Conservation (phyloP, 1,139 yeast species). For the Candida pseudocylindracea region DNA sequence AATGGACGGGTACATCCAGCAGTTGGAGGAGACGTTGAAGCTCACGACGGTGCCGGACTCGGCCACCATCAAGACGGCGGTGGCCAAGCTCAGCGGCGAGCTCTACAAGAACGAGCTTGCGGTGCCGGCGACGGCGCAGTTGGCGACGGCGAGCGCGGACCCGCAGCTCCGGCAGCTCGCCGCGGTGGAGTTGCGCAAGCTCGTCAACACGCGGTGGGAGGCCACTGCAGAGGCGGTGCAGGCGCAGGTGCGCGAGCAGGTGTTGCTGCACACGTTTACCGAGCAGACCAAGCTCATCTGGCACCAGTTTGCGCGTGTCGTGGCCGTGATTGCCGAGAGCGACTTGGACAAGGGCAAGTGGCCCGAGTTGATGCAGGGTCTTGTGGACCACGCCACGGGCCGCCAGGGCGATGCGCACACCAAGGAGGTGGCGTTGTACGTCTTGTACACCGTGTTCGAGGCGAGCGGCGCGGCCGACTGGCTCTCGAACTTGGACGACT, state of each 20-base stretch:
- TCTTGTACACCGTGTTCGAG: conserved; percentile 33
- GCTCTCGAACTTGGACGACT: conserved; percentile 54
- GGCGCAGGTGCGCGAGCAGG: conserved; percentile 38
- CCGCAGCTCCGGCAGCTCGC: conserved; percentile 62
- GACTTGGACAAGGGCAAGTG: conserved; percentile 51
- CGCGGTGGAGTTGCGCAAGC: conserved; percentile 87
- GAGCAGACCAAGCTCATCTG: conserved; percentile 42
- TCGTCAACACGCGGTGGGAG: conserved; percentile 56
- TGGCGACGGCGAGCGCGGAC: conserved; percentile 44
- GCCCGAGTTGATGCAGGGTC: conserved; percentile 55
- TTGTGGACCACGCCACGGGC: conserved; percentile 35
- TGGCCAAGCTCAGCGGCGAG: conserved; percentile 48
- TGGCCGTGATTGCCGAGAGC: conserved; percentile 62
- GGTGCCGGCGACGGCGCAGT: conserved; percentile 65
- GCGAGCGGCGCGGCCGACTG: too few relatives aligned
- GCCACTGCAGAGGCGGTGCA: conserved; percentile 27
- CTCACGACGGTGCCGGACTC: conserved; percentile 52
- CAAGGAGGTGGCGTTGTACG: conserved; percentile 72
- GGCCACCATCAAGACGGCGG: conserved; percentile 61
- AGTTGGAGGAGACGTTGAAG: conserved; percentile 58
- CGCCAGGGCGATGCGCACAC: conserved; percentile 35
- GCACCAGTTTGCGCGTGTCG: conserved; percentile 77
- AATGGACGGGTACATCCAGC: conserved; percentile 18
- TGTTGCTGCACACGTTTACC: conserved; percentile 43
- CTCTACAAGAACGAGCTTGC: conserved; percentile 53